Conservation (phyloP, 345 rosid species). For the Xanthoceras sorbifolium region DNA sequence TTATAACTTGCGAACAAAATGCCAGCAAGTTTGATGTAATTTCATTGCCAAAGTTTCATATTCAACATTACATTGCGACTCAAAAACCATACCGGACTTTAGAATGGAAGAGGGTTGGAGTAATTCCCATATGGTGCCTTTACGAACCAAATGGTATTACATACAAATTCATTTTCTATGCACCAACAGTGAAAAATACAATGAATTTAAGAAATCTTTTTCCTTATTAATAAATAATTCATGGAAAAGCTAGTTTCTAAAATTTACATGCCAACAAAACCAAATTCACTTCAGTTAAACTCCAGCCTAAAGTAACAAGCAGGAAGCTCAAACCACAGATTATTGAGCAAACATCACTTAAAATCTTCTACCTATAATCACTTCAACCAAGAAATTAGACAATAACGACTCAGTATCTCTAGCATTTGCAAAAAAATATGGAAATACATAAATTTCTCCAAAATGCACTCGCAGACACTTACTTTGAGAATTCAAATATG, state of each 20-base stretch:
- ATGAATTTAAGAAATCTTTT: neutral
- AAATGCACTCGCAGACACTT: slow-evolving; percentile 5
- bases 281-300: neutral
- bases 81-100: neutral
- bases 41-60: slow-evolving; percentile 2
- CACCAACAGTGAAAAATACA: slow-evolving; percentile 7
- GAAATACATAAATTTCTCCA: neutral
- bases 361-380: neutral
- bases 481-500: neutral
- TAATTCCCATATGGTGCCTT: neutral
- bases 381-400: neutral
- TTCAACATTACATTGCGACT: neutral
- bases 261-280: slow-evolving; percentile 5
- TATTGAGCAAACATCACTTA: neutral
- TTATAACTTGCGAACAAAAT: neutral
- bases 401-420: neutral
- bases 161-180: neutral
- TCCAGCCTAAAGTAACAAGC: slow-evolving; percentile 2
- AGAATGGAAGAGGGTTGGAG: neutral
- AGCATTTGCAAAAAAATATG: neutral
- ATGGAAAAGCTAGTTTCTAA: neutral
- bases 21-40: neutral
- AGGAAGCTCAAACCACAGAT: neutral
- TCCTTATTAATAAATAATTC: neutral
- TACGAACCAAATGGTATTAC: neutral